A percentile compares a stretch with the other conserved stretches of the same genome.
These are phyloP conservation scores for Pichia deserticola DNA, from an alignment of 805 yeast species.

Conservation along the genomic window DNA sequence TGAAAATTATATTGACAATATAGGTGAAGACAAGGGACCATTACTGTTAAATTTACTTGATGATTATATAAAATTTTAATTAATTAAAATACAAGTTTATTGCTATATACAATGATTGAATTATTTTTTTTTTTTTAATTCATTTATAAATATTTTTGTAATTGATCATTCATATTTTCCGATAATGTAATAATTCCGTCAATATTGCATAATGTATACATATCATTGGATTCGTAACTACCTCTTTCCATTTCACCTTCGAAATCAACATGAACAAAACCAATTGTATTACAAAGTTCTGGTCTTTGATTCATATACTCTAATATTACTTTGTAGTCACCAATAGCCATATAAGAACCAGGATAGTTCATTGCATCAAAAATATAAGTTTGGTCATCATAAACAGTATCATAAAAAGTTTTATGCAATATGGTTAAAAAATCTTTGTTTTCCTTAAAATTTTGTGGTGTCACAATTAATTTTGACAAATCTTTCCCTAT, in stretches of 20 bases:
- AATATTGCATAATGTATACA: conserved; percentile 47
- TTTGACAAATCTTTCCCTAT: neutral
- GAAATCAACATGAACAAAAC: conserved; percentile 54
- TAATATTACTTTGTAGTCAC: conserved; percentile 62
- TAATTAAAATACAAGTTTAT: neutral
- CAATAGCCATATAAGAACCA: conserved; percentile 56
- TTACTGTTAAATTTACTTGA: conserved; percentile 37
- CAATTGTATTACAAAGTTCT: conserved; percentile 62
- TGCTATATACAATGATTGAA: neutral
- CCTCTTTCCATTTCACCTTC: conserved; percentile 47
- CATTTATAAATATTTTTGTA: conserved; percentile 17
- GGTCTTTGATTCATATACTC: conserved; percentile 49
- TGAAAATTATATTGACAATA: conserved; percentile 6
- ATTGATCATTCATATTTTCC: conserved; percentile 39
- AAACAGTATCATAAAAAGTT: conserved; percentile 19
- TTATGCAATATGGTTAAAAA: conserved; percentile 20
- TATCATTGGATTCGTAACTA: conserved; percentile 48
- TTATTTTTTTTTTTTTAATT: neutral
- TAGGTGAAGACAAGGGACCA: conserved; percentile 26
- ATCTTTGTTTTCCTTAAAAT: conserved; percentile 23
- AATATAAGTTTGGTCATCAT: conserved; percentile 44
- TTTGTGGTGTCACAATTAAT: conserved; percentile 13
- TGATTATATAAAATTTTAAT: conserved; percentile 34
- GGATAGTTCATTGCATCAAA: conserved; percentile 51
- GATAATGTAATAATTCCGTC: conserved; percentile 47